These are phyloP conservation scores for Neurospora sp. DNA, from an alignment of 495 filamentous ascomycete species.

Conservation along the genomic window DNA sequence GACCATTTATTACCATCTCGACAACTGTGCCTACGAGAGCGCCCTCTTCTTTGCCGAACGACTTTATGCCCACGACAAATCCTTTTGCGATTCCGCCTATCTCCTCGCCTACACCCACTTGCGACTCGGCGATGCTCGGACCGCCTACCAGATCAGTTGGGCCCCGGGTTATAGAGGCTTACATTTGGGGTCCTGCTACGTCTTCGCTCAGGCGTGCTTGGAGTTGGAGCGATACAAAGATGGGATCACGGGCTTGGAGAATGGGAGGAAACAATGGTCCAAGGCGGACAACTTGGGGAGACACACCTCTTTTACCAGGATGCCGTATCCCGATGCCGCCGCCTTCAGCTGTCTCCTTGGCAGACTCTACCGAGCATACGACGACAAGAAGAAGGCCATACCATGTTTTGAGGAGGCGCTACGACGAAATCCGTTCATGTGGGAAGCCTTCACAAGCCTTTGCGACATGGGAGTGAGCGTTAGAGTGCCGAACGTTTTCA, in stretches of 20 bases:
- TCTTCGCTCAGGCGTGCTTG: constrained; percentile 83
- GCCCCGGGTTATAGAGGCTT: constrained; percentile 50
- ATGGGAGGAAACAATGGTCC: constrained; percentile 58
- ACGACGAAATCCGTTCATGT: constrained; percentile 91
- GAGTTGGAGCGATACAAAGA: constrained; percentile 66
- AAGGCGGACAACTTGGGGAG: constrained; percentile 63
- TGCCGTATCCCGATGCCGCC: constrained; percentile 71
- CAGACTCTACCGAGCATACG: constrained; percentile 74
- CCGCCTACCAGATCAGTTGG: constrained; percentile 60
- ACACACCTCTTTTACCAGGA: constrained; percentile 60
- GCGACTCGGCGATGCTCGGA: constrained; percentile 60
- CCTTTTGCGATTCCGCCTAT: constrained; percentile 68
- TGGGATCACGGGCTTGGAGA: constrained; percentile 72
- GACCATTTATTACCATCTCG: constrained; percentile 84
- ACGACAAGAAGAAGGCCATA: constrained; percentile 70
- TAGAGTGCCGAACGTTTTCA: constrained; percentile 75
- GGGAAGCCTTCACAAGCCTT: constrained; percentile 89
- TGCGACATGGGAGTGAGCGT: constrained; percentile 60
- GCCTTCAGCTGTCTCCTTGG: constrained; percentile 72
- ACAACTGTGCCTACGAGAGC: constrained; percentile 78
- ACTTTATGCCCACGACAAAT: constrained; percentile 70
- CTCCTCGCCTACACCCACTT: constrained; percentile 77
- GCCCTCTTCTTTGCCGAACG: constrained; percentile 88
- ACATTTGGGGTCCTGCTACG: constrained; percentile 81
- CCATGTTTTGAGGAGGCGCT: constrained; percentile 78